A percentile compares a stretch with the other conserved stretches of the same genome.
Conservation (phyloP, 2,329 filamentous ascomycete genomes). For the Pseudovirgaria hyperparasitica region DNA sequence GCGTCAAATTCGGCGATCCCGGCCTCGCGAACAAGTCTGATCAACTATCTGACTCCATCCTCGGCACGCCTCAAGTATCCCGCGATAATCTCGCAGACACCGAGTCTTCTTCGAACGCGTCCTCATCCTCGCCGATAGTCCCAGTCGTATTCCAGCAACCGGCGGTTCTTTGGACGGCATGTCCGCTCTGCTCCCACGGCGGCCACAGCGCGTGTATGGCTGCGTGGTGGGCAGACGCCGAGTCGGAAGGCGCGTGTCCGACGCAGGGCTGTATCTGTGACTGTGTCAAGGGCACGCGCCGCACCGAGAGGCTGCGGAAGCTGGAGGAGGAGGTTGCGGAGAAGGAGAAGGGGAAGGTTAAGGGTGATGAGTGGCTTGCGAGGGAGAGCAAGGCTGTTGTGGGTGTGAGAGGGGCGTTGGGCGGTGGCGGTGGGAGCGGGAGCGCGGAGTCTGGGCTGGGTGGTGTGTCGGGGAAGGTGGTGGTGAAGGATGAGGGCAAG, state of each 20-base stretch:
- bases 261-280: constrained; percentile 48
- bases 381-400: constrained; percentile 30
- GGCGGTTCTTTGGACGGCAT: constrained; percentile 40
- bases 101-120: constrained; percentile 4
- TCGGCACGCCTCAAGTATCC: constrained; percentile 4
- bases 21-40: constrained; percentile 12
- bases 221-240: constrained; percentile 38
- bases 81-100: not conserved
- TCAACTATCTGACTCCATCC: constrained; percentile 15
- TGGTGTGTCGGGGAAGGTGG: constrained; percentile 8
- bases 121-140: constrained; percentile 12
- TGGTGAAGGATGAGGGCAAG: constrained; percentile 5
- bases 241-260: constrained; percentile 42
- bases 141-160: constrained; percentile 15
- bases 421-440: constrained; percentile 7
- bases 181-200: constrained; percentile 47
- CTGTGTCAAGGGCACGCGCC: constrained; percentile 37
- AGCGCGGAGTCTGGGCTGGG: constrained; percentile 2
- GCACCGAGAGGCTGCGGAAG: constrained; percentile 20
- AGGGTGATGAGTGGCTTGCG: constrained; percentile 30
- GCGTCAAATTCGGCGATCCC: no score
- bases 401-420: constrained; percentile 21
- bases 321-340: constrained; percentile 16
- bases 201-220: constrained; percentile 45
- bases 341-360: constrained; percentile 20